Conservation (phyloP, 192 early-diverging fungal genomes). For the Spizellomyces punctatus region DNA sequence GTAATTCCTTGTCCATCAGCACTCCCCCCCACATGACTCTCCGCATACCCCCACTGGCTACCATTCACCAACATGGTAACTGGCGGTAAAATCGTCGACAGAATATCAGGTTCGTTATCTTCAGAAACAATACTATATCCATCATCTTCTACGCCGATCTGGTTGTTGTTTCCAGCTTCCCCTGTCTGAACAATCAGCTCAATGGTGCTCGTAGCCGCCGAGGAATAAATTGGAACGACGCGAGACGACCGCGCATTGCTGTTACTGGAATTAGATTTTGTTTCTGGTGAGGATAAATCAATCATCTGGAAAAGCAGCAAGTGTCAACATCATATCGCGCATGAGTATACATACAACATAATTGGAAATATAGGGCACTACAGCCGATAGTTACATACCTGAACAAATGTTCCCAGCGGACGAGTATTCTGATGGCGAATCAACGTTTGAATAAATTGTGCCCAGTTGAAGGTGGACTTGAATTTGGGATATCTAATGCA, state of each 20-base stretch:
- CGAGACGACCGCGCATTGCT: not conserved
- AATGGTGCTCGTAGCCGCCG: not conserved
- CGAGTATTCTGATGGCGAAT: constrained; percentile 22
- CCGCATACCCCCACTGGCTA: not conserved
- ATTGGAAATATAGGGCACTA: not conserved
- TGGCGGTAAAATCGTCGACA: not conserved
- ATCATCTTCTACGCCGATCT: not conserved
- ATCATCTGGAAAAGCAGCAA: not conserved
- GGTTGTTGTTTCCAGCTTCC: not conserved
- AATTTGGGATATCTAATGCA: constrained; percentile 16
- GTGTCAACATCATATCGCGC: too few species aligned
- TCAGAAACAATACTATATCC: not conserved
- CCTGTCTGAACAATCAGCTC: not conserved
- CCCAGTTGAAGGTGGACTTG: constrained; percentile 29
- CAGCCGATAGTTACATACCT: constrained; percentile 6
- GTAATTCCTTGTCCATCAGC: too few species aligned
- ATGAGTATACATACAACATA: not conserved
- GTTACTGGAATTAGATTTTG: not conserved
- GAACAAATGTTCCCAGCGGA: constrained; percentile 25
- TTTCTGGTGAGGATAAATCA: not conserved
- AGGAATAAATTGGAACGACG: not conserved
- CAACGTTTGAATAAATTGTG: constrained; percentile 27
- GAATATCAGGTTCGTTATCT: not conserved
- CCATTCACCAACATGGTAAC: not conserved
- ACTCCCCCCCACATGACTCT: too few species aligned